These are phyloP conservation scores for Cunninghamia lanceolata DNA, from an alignment of 75 land plant genomes.

Conservation along the genomic window DNA sequence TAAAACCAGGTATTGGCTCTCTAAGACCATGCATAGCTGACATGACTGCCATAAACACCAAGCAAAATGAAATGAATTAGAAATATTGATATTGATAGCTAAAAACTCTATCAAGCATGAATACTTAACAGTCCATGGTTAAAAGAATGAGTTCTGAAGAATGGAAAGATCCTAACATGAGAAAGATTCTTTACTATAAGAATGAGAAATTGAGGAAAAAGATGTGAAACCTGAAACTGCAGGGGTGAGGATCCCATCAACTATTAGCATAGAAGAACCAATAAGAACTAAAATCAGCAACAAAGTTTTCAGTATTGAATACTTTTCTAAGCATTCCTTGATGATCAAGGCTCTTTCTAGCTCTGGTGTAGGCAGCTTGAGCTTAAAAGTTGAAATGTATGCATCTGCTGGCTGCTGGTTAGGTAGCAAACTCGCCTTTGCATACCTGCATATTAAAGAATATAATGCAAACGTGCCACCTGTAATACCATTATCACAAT, in stretches of 20 bases:
- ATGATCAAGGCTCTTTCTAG: slow-evolving; percentile 72
- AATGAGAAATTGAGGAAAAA: not conserved
- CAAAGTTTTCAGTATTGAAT: slow-evolving; percentile 52
- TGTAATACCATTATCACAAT: slow-evolving; percentile 22
- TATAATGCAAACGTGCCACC: slow-evolving; percentile 99
- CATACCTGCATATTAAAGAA: slow-evolving; percentile 92
- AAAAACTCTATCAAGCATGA: not conserved
- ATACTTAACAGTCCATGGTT: not conserved
- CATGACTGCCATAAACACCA: slow-evolving; percentile 49
- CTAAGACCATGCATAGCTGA: slow-evolving; percentile 81
- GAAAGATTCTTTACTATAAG: not conserved
- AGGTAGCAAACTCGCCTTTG: slow-evolving; percentile 89
- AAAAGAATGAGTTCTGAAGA: not conserved
- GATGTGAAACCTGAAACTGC: slow-evolving; percentile 84
- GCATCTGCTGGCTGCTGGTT: slow-evolving; percentile 90
- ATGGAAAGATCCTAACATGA: not conserved
- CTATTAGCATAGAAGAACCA: slow-evolving; percentile 90
- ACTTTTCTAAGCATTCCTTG: slow-evolving; percentile 61
- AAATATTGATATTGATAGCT: not conserved
- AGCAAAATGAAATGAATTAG: not conserved
- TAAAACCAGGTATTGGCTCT: slow-evolving; percentile 51
- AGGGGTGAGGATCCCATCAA: slow-evolving; percentile 93
- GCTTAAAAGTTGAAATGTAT: slow-evolving; percentile 85
- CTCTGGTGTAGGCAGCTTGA: slow-evolving; percentile 75
- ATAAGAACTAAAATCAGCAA: slow-evolving; percentile 72